Evolutionary conservation across 2,329 filamentous ascomycete species (phyloP), one percentile per base, ranked within the genome.

Genomic region (Scedosporium apiospermum): DNA sequence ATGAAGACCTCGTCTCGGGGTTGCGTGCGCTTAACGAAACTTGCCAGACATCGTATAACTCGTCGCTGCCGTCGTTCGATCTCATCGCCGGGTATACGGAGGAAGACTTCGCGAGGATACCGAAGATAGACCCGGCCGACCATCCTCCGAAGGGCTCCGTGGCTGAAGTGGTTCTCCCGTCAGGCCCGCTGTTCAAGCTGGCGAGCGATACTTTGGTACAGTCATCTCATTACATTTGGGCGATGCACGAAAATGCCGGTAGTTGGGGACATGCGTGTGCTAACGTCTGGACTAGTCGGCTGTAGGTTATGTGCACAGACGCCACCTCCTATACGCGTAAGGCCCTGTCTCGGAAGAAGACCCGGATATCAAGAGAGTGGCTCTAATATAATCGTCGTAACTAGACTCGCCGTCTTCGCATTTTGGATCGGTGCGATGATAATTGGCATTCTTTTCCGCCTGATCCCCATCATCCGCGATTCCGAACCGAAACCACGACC

Each of bases 361-460:
- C 14, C 30, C 51, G 26, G 34, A 38, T 38, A 38, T 38, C 10
- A 6, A 6, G 34, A 38, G 34, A 38, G 34, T 38, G 34, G 10
- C 34, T 12, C 34, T 38, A 21, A 6, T 9, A 1, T 26, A 23
- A 14, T 34, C 66, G 67, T 3, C 69, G 7, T 0, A 18, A 2
- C 3, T 14, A 75, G 75, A 3, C 66, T 67, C 16, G 72, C 70
- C 3, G 74, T 79, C 68, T 66, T 75, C 6, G 60, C 69, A 0
- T 81, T 78, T 62, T 81, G 79, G 79, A 61, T 65, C 0, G 63
- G 67, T 1, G 76, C 79, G 1, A 64, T 77, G 9, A 66, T 68
- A 3, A 65, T 78, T 6, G 77, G 77, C 7, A 34, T 75, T 0
- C 64, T 66, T 1, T 73, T 71, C 23, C 76, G 74, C 14, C 34